Percentiles rank a stretch among this genome's conserved stretches.
phyloP scores from a whole-genome alignment of 1,284 basidiomycete species.

The Rhodotorula mucilaginosa region DNA sequence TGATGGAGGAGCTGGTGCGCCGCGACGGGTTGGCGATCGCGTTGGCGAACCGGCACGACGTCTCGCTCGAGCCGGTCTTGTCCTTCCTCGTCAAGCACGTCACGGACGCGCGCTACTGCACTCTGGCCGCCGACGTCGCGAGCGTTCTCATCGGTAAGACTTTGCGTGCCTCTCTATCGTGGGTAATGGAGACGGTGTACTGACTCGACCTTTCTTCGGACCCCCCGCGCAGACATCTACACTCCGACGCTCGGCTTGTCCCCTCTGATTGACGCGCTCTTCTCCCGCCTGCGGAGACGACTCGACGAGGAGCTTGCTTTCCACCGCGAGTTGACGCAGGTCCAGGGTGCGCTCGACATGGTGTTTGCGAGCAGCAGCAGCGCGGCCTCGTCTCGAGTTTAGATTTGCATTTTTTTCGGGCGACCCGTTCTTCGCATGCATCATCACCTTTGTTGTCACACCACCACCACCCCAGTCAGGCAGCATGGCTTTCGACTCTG shows the following conservation, averaged over 20 bases:
- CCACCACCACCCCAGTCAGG: too few species aligned
- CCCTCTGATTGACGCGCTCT: conserved; percentile 82
- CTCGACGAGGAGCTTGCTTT: conserved; percentile 83
- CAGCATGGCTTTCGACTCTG: too few species aligned
- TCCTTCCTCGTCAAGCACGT: conserved; percentile 80
- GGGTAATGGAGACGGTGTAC: not conserved
- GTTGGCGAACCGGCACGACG: conserved; percentile 85
- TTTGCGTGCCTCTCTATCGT: not conserved
- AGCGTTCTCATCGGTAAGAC: conserved; percentile 75
- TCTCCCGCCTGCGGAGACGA: conserved; percentile 78
- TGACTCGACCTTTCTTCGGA: not conserved
- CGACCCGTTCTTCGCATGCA: too few species aligned
- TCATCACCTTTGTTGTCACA: too few species aligned
- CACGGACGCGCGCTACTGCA: conserved; percentile 85
- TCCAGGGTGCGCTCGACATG: conserved; percentile 90
- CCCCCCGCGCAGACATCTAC: conserved; percentile 72
- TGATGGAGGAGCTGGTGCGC: conserved; percentile 90
- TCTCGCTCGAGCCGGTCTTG: conserved; percentile 86
- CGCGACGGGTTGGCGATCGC: conserved; percentile 85
- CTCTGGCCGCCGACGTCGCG: conserved; percentile 79
- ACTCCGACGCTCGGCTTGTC: conserved; percentile 86
- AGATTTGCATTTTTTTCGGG: too few species aligned
- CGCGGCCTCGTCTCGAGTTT: conserved; percentile 6
- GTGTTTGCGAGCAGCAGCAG: conserved; percentile 50
- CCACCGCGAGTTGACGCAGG: conserved; percentile 78